Conservation (phyloP, 345 rosid species). For the Gossypium mustelinum region DNA sequence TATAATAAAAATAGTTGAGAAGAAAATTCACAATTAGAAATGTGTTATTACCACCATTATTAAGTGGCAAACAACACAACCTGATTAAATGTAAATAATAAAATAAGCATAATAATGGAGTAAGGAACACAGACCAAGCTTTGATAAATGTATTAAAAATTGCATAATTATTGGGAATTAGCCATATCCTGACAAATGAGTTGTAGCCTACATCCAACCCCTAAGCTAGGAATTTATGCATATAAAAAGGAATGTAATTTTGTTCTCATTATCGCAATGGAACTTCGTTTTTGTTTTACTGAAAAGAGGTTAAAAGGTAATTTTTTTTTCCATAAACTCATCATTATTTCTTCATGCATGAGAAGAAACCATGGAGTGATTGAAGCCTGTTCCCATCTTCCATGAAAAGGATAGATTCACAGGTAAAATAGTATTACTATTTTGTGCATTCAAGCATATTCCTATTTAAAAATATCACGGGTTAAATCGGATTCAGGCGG, state of each 20-base stretch:
- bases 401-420: neutral
- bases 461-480: too few relatives aligned
- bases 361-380: neutral
- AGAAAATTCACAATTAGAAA: neutral
- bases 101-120: conserved; percentile 28
- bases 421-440: neutral
- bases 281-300: conserved; percentile 19
- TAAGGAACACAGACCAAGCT: conserved; percentile 12
- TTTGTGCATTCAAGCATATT: too few relatives aligned
- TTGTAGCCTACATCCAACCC: conserved; percentile 35
- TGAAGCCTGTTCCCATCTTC: neutral
- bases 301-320: conserved; percentile 21
- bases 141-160: conserved; percentile 19
- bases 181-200: conserved; percentile 35
- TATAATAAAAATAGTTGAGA: too few relatives aligned
- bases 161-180: conserved; percentile 24
- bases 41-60: conserved; percentile 19
- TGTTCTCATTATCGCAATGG: conserved; percentile 23
- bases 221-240: conserved; percentile 38
- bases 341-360: conserved; percentile 15
- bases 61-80: conserved; percentile 61
- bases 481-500: rapidly evolving
- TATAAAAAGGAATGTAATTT: conserved; percentile 26
- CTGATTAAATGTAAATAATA: conserved; percentile 34
- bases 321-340: neutral